Evolutionary conservation across 2,329 filamentous ascomycete genomes (phyloP), one percentile per base, ranked within the genome.

Genomic region (Exserohilum rostratum): DNA sequence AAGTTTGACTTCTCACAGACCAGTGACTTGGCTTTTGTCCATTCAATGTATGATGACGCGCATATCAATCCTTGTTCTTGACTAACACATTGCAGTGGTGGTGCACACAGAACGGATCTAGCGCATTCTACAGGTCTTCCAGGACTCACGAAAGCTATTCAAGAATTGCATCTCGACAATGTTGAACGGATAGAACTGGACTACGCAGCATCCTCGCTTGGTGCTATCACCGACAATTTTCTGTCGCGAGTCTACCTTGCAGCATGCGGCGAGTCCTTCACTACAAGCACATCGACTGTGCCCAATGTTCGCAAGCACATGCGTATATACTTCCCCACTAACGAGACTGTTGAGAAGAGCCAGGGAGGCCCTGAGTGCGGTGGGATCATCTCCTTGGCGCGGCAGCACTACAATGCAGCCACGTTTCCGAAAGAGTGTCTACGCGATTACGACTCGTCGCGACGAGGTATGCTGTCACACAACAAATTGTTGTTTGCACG

Each of bases 1-100:
- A 87, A 85, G 29, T 98, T 96, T 73, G 91, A 98, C 73, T 98
- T 96, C 69, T 82, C 84, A 2, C 81, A 84, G 55, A 96, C 93
- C 0, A 74, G 76, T 10, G 78, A 84, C 29, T 82, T 96, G 60
- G 89, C 85, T 1, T 96, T 99, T 72, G 85, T 98, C 6, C 91
- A 96, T 72, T 89, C 89, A 6, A 90, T 96, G 89, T 91, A 76
- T 75, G 87, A 69, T 18, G n/a, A n/a, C 17, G 2, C 5, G 15
- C 5, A 31, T 17, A 5, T 6, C 13, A 1, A n/a, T 6, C 22
- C 7, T 13, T 6, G 9, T 10, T 17, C 17, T n/a, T 9, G 33
- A 7, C 52, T 67, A 38, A 65, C 44, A 18, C 9, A n/a, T 9
- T 25, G 13, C 39, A 71, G 71, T 38, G 76, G 72, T 12, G 76